Evolutionary conservation across 106 monocot genomes (phyloP), one percentile per base, ranked within the genome.

Genomic region (Platanthera guangdongensis): DNA sequence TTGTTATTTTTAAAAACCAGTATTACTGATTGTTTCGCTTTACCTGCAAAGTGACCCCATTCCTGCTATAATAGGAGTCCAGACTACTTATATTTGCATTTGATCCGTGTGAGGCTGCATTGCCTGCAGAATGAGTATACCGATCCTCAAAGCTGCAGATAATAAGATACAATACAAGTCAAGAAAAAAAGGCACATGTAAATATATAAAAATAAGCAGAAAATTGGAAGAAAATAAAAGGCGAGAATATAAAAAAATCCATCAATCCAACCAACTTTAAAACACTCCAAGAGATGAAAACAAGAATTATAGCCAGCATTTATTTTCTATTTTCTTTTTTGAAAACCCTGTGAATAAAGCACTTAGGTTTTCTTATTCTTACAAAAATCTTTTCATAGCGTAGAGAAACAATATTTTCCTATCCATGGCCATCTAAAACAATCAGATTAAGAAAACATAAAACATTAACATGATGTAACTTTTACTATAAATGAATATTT

Each of bases 71-170:
- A 50, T 19, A 72, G 14, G 50, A 8, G 49, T 5, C n/a, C 50
- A 16, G 50, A 11, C 22, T 72, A 47, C 10, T 51, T 4, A 11
- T 21, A 50, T 51, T 46, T 21, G 51, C 15, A 50, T 51, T 71
- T 51, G 72, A 18, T 51, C 14, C 12, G 2, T 51, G 18, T 0
- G 51, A 9, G 22, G 51, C 49, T 70, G 70, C 51, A 51, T 51
- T 11, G 11, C 50, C 51, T 51, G 9, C 51, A 50, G 51, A 22
- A 72, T 22, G 21, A 50, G 15, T 5, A 51, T 19, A 3, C 9
- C n/a, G 10, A 4, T 51, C 51, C 19, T 72, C 72, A 72, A 72
- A 21, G 72, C 72, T 72, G 72, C 51, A 51, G 30, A 71, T n/a
- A 49, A 68, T 68, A 48, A 70, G 4, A 48, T 48, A 70, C 47